Percentiles rank a stretch among this genome's conserved stretches.
phyloP scores from a whole-genome alignment of 2,329 filamentous ascomycete genomes.

The Bimuria novae-zelandiae region DNA sequence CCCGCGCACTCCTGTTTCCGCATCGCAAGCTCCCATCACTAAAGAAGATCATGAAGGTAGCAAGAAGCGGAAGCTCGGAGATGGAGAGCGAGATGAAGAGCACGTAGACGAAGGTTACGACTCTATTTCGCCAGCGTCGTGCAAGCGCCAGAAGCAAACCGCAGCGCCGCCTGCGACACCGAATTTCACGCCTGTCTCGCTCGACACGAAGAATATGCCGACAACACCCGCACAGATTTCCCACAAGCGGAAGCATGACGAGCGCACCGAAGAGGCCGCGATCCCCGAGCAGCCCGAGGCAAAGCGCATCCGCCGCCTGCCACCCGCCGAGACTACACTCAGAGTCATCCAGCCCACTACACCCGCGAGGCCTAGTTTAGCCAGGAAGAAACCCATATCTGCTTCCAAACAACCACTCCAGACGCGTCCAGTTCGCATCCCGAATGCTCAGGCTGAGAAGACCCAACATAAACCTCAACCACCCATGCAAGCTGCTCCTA shows the following conservation, averaged over 20 bases:
- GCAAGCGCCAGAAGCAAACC: neutral
- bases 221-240: neutral
- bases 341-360: neutral
- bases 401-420: neutral
- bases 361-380: too few relatives aligned
- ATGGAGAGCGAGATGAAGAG: neutral
- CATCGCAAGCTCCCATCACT: neutral
- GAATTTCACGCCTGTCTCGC: neutral
- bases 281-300: neutral
- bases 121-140: neutral
- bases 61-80: neutral
- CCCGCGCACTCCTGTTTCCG: too few relatives aligned
- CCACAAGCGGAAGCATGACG: slow-evolving; percentile 1
- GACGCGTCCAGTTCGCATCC: neutral
- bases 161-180: neutral
- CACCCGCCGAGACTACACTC: neutral
- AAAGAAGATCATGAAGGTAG: neutral
- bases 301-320: neutral
- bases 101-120: neutral
- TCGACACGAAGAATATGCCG: too few relatives aligned
- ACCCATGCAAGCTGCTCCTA: neutral
- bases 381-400: neutral
- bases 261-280: neutral
- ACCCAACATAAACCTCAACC: neutral
- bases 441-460: neutral